A percentile compares a stretch with the other conserved stretches of the same genome.
Conservation (phyloP, 2,329 filamentous ascomycete genomes). For the Pseudogymnoascus sp. region DNA sequence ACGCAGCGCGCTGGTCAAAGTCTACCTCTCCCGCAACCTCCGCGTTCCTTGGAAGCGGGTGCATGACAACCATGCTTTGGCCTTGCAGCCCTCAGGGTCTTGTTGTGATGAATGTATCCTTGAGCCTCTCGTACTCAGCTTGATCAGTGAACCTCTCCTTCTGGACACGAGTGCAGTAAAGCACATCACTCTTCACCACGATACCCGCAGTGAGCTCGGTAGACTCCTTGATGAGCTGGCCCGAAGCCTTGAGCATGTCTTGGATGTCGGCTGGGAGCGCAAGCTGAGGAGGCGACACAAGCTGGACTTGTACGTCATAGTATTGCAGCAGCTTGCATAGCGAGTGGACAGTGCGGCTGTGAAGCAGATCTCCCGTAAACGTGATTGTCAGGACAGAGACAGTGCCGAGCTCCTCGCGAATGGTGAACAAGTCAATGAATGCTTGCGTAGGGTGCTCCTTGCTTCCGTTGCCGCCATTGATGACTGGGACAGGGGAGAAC, state of each 20-base stretch:
- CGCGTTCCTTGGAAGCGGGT: constrained; percentile 86
- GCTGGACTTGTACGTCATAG: constrained; percentile 90
- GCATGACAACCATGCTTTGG: constrained; percentile 87
- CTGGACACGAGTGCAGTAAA: constrained; percentile 96
- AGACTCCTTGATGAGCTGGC: constrained; percentile 69
- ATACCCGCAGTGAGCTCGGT: constrained; percentile 79
- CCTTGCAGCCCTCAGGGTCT: constrained; percentile 85
- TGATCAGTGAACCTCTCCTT: constrained; percentile 86
- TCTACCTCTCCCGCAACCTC: constrained; percentile 95
- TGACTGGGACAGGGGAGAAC: constrained; percentile 82
- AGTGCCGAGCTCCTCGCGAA: constrained; percentile 92
- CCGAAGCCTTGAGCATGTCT: constrained; percentile 61
- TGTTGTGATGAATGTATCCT: constrained; percentile 81
- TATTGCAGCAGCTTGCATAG: constrained; percentile 88
- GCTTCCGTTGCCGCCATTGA: constrained; percentile 95
- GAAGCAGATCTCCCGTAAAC: constrained; percentile 86
- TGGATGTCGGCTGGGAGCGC: constrained; percentile 68
- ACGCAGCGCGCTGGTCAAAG: constrained; percentile 91
- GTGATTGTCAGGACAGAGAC: constrained; percentile 94
- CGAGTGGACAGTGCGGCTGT: constrained; percentile 91
- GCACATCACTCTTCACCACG: constrained; percentile 74
- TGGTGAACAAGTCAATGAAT: constrained; percentile 95
- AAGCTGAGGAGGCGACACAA: constrained; percentile 76
- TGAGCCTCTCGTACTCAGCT: constrained; percentile 75
- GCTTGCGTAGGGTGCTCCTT: constrained; percentile 96